phyloP scores from a whole-genome alignment of 2,329 filamentous ascomycete genomes.

The Colletotrichum filicis region DNA sequence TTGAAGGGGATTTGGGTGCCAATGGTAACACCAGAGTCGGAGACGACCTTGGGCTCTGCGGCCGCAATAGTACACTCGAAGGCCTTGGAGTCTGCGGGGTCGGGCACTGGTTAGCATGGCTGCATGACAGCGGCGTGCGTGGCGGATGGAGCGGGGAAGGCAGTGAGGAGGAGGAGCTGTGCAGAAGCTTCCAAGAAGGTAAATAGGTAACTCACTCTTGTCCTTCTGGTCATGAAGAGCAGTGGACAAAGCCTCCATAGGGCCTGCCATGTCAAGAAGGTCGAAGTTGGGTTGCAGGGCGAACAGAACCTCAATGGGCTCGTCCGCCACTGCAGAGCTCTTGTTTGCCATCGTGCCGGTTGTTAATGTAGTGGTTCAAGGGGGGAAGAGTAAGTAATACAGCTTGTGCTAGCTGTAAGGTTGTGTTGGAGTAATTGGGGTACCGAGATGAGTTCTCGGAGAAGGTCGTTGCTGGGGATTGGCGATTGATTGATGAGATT shows the following conservation, averaged over 20 bases:
- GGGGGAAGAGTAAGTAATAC: slow-evolving; percentile 12
- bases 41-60: slow-evolving; percentile 65
- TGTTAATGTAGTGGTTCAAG: slow-evolving; percentile 10
- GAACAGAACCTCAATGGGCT: slow-evolving; percentile 70
- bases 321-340: slow-evolving; percentile 67
- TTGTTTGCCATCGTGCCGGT: slow-evolving; percentile 66
- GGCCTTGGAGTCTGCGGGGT: slow-evolving; percentile 60
- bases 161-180: slow-evolving; percentile 7
- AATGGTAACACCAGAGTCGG: slow-evolving; percentile 74
- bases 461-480: slow-evolving; percentile 17
- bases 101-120: slow-evolving; percentile 22
- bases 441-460: slow-evolving; percentile 1
- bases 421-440: slow-evolving; percentile 20
- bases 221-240: slow-evolving; percentile 66
- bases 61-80: slow-evolving; percentile 68
- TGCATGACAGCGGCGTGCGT: neutral
- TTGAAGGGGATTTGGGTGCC: slow-evolving; percentile 81
- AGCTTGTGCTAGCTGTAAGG: slow-evolving; percentile 13
- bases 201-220: slow-evolving; percentile 54
- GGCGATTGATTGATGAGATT: slow-evolving; percentile 31
- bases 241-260: slow-evolving; percentile 61
- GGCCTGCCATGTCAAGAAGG: slow-evolving; percentile 67
- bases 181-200: neutral
- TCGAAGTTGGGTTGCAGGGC: slow-evolving; percentile 70
- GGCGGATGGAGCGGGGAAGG: neutral